Percentiles rank a stretch among this genome's conserved stretches.
Conservation (phyloP, 805 yeast species). For the Starmerella stigmatis region DNA sequence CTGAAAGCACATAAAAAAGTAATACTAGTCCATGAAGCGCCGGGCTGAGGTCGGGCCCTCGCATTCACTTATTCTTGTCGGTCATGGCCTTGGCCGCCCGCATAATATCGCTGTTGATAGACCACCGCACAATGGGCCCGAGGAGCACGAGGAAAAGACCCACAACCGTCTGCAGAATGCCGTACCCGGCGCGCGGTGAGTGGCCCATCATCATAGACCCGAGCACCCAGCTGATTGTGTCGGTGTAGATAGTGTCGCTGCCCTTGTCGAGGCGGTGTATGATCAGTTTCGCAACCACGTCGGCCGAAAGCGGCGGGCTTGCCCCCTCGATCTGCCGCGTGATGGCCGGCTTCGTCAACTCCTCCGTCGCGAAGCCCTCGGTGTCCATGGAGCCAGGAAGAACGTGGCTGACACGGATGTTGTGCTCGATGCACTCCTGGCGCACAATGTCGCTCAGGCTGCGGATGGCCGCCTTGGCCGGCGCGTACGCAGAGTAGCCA, state of each 20-base stretch:
- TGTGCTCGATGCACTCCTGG: constrained; percentile 64
- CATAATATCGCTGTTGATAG: constrained; percentile 18
- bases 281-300: constrained; percentile 53
- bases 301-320: constrained; percentile 56
- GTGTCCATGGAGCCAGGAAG: constrained; percentile 84
- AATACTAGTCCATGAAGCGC: no score
- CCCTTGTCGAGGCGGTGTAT: constrained; percentile 51
- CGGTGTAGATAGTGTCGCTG: constrained; percentile 66
- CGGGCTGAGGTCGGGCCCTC: no score
- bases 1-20: no score
- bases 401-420: constrained; percentile 59
- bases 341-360: constrained; percentile 73
- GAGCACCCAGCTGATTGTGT: constrained; percentile 72
- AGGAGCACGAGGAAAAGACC: constrained; percentile 22
- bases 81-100: background rate
- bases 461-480: constrained; percentile 72
- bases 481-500: constrained; percentile 87
- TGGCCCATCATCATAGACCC: constrained; percentile 38
- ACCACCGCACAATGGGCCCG: constrained; percentile 24
- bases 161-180: constrained; percentile 23
- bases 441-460: constrained; percentile 66
- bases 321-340: constrained; percentile 80
- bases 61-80: no score
- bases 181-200: constrained; percentile 24
- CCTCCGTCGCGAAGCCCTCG: constrained; percentile 78